Evolutionary conservation across 2,329 filamentous ascomycete genomes (phyloP).

Genomic region (Pseudocercospora fijiensis): DNA sequence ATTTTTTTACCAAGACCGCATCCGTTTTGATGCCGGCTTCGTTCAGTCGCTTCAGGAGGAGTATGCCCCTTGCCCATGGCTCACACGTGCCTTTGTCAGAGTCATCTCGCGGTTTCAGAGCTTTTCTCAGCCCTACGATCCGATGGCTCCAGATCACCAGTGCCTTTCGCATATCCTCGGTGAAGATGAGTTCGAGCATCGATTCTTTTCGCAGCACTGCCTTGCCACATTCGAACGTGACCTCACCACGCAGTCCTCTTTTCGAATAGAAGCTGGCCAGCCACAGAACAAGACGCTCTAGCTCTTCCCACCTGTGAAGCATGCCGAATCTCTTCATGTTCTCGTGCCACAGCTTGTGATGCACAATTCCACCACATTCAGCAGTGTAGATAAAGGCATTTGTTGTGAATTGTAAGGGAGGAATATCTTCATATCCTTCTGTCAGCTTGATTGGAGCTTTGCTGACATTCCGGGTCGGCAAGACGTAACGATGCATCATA

Average conservation of each 20-base stretch:
- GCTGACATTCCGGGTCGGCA: constrained; percentile 43
- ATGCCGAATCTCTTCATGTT: constrained; percentile 61
- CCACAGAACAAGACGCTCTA: constrained; percentile 54
- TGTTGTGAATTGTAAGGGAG: constrained; percentile 47
- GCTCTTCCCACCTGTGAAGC: constrained; percentile 51
- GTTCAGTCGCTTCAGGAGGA: constrained; percentile 32
- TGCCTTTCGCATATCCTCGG: constrained; percentile 30
- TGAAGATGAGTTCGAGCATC: constrained; percentile 29
- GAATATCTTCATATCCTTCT: constrained; percentile 15
- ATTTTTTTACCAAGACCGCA: constrained; percentile 20
- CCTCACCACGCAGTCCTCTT: background rate
- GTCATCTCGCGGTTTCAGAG: constrained; percentile 11
- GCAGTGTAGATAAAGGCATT: constrained; percentile 47
- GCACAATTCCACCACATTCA: constrained; percentile 37
- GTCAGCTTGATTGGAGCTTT: constrained; percentile 37
- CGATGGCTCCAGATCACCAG: constrained; percentile 40
- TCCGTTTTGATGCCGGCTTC: constrained; percentile 18
- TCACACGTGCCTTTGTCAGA: constrained; percentile 7
- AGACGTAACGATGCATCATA: constrained; percentile 42
- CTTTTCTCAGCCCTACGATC: constrained; percentile 18
- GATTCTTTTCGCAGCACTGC: background rate
- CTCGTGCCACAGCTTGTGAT: constrained; percentile 56
- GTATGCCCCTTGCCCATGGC: constrained; percentile 36
- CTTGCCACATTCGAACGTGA: background rate
- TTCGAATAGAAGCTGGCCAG: constrained; percentile 41